Conservation (phyloP, 192 early-diverging fungal species). For the Gaertneriomyces sp. region DNA sequence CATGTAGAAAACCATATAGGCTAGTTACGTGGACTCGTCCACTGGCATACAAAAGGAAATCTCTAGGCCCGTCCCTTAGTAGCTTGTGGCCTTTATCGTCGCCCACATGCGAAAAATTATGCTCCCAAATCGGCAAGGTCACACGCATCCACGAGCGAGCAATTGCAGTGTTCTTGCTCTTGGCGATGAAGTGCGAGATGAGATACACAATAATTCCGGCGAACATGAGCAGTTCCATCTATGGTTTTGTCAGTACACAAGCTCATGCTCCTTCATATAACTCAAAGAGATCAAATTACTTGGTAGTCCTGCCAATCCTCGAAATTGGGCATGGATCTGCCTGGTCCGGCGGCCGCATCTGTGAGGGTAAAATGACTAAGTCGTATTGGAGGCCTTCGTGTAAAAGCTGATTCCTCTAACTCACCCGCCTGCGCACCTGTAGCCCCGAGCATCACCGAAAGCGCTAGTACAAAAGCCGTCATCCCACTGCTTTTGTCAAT, state of each 20-base stretch:
- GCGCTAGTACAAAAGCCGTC: too few species aligned
- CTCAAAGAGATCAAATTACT: too few species aligned
- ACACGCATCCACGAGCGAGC: conserved; percentile 38
- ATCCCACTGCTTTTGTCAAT: too few species aligned
- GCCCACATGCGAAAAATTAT: conserved; percentile 72
- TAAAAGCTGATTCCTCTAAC: too few species aligned
- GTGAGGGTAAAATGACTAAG: too few species aligned
- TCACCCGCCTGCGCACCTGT: too few species aligned
- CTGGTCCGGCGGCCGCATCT: too few species aligned
- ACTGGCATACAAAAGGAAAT: conserved; percentile 73
- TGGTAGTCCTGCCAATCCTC: too few species aligned
- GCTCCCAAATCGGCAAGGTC: conserved; percentile 35
- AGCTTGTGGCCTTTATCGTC: conserved; percentile 51
- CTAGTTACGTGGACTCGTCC: conserved; percentile 68
- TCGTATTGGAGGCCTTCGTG: too few species aligned
- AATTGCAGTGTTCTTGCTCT: conserved; percentile 27
- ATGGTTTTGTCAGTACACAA: not conserved
- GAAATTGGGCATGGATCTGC: too few species aligned
- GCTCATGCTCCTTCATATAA: too few species aligned
- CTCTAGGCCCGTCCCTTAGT: conserved; percentile 66
- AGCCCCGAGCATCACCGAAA: too few species aligned
- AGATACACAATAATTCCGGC: conserved; percentile 9
- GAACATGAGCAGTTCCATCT: conserved; percentile 11
- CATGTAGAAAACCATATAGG: conserved; percentile 62
- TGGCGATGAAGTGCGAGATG: conserved; percentile 4